Conservation (phyloP, 768 basidiomycete species). For the Phylloporus sp. region DNA sequence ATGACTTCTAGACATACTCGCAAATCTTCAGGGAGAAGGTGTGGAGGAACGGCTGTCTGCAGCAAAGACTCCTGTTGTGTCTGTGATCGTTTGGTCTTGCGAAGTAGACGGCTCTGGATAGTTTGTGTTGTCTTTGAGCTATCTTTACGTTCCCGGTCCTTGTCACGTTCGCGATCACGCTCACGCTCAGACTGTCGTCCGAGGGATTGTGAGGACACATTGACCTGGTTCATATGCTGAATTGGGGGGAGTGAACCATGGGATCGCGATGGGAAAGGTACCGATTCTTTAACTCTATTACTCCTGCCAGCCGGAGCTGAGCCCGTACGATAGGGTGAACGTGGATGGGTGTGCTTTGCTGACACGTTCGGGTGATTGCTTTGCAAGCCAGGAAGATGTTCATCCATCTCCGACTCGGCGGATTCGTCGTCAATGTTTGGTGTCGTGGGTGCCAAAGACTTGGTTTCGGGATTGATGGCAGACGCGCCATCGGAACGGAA, state of each 20-base stretch:
- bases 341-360: conserved; percentile 64
- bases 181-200: conserved; percentile 62
- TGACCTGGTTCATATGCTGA: conserved; percentile 45
- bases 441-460: conserved; percentile 43
- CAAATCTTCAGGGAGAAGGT: conserved; percentile 84
- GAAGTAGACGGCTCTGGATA: conserved; percentile 47
- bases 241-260: conserved; percentile 74
- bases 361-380: conserved; percentile 21
- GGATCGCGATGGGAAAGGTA: conserved; percentile 78
- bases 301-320: conserved; percentile 39
- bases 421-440: conserved; percentile 74
- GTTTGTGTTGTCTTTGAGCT: conserved; percentile 33
- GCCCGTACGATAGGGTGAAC: conserved; percentile 68
- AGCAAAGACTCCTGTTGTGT: conserved; percentile 46
- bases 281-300: conserved; percentile 41
- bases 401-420: conserved; percentile 68
- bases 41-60: conserved; percentile 58
- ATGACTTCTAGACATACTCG: conserved; percentile 83
- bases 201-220: conserved; percentile 70
- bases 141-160: conserved; percentile 50
- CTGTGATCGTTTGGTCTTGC: conserved; percentile 67
- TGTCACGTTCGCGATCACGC: conserved; percentile 34
- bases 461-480: conserved; percentile 40
- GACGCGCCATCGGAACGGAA: conserved; percentile 47
- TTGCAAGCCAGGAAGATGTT: conserved; percentile 35